Evolutionary conservation across 768 basidiomycete species (phyloP).

Genomic region (Tricholoma sp.): DNA sequence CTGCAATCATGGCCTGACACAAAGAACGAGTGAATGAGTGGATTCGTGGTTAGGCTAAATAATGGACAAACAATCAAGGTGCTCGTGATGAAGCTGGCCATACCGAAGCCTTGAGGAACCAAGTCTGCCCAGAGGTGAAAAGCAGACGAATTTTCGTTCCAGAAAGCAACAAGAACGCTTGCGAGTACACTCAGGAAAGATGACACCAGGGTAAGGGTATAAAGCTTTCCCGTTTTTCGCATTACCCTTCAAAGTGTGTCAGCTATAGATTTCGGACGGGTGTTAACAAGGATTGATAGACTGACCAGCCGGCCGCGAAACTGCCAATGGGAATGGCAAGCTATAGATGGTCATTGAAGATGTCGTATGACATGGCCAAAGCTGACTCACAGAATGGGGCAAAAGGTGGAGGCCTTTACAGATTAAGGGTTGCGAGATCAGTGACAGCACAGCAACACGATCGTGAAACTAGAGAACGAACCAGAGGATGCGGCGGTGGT

Average conservation of each 20-base stretch:
- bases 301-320: constrained; percentile 80
- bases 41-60: constrained; percentile 2
- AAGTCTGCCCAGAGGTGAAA: constrained; percentile 75
- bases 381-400: constrained; percentile 72
- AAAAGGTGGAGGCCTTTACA: constrained; percentile 73
- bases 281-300: constrained; percentile 7
- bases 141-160: constrained; percentile 57
- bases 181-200: constrained; percentile 57
- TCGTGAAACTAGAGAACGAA: constrained; percentile 25
- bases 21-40: constrained; percentile 7
- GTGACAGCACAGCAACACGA: constrained; percentile 4
- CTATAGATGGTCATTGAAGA: constrained; percentile 32
- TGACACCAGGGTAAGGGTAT: constrained; percentile 63
- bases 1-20: constrained; percentile 78
- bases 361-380: constrained; percentile 13
- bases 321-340: constrained; percentile 80
- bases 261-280: constrained; percentile 9
- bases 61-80: constrained; percentile 66
- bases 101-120: constrained; percentile 77
- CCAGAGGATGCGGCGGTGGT: constrained; percentile 68
- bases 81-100: constrained; percentile 80
- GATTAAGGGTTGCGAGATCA: constrained; percentile 10
- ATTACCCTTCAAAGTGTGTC: constrained; percentile 53
- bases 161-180: constrained; percentile 53
- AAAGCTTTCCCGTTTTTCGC: constrained; percentile 83